Conservation (phyloP, 495 filamentous ascomycete species). For the Penicillium alfredii region DNA sequence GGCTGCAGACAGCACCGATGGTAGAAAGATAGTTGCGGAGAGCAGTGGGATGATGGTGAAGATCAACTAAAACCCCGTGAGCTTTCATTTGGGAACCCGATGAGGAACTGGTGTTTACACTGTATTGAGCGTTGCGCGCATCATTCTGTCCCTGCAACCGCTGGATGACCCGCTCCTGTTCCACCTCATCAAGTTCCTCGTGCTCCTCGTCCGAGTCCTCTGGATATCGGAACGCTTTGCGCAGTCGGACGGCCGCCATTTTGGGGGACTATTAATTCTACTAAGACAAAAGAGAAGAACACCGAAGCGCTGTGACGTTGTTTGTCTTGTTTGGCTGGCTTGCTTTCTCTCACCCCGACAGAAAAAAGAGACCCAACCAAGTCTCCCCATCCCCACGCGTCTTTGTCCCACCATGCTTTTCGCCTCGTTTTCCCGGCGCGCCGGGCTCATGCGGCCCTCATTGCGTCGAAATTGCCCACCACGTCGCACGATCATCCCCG, state of each 20-base stretch:
- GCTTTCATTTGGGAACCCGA: neutral
- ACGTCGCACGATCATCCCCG: slow-evolving; percentile 45
- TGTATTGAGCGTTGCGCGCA: slow-evolving; percentile 53
- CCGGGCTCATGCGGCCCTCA: slow-evolving; percentile 12
- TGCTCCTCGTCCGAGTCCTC: slow-evolving; percentile 45
- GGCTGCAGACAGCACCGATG: slow-evolving; percentile 36
- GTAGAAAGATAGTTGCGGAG: slow-evolving; percentile 46
- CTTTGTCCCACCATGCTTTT: slow-evolving; percentile 14
- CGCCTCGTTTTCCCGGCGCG: slow-evolving; percentile 11
- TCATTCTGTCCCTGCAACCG: slow-evolving; percentile 52
- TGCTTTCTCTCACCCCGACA: slow-evolving; percentile 10
- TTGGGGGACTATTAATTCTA: neutral
- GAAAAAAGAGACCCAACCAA: too few relatives aligned
- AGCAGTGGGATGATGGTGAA: slow-evolving; percentile 55
- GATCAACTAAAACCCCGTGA: slow-evolving; percentile 30
- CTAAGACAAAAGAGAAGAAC: neutral
- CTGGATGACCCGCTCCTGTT: slow-evolving; percentile 67
- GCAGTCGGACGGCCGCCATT: slow-evolving; percentile 50
- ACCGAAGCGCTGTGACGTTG: slow-evolving; percentile 10
- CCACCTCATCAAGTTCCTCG: slow-evolving; percentile 60
- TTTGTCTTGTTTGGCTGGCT: slow-evolving; percentile 39
- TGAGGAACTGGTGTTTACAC: slow-evolving; percentile 27
- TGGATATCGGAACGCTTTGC: slow-evolving; percentile 59
- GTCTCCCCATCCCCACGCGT: neutral
- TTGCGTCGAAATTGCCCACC: slow-evolving; percentile 10